Evolutionary conservation across 139 green algal genomes (phyloP), one percentile per base, ranked within the genome.

Genomic region (Astrephomene gubernaculifera): DNA sequence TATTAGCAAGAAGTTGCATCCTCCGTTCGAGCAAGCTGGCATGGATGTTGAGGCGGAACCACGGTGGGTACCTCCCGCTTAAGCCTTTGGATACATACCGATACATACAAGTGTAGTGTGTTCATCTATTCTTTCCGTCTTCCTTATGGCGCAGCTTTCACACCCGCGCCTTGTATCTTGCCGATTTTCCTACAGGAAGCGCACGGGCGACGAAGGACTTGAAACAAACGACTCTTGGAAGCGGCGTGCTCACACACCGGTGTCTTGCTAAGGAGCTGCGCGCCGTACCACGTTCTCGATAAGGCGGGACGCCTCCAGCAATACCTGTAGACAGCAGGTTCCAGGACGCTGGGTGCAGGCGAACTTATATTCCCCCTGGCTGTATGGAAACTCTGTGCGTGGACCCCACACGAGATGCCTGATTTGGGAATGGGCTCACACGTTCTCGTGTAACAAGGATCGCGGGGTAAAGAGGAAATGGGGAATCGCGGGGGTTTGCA

Each of bases 1-100:
- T 10, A 84, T 84, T 21, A 67, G 43, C 43, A 57, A 39, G 43
- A 74, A 74, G 44, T 63, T 84, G 2, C 63, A 75, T n/a, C 78
- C 78, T 17, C 78, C 78, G 0, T 74, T 84, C 24, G 24, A 74
- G 24, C 6, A 41, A 7, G 78, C 74, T 17, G 53, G 7, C 38
- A 83, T 83, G 76, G 64, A 71, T 5, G 60, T 43, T 10, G 76
- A 83, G 39, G 2, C 41, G 17, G 29, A 25, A 3, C 35, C 39
- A 19, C 52, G 76, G 76, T 71, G 39, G 41, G 74, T 33, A 41
- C 17, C 19, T 12, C 49, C 12, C 17, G 12, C 12, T 17, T 12
- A 57, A 17, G 49, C 49, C 12, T 17, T 12, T 17, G 49, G 12
- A 57, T 25, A 17, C 49, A 57, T 12, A 57, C 12, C 49, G 12